Conservation (phyloP, 345 rosid genomes). For the Eucalyptus caleyi region DNA sequence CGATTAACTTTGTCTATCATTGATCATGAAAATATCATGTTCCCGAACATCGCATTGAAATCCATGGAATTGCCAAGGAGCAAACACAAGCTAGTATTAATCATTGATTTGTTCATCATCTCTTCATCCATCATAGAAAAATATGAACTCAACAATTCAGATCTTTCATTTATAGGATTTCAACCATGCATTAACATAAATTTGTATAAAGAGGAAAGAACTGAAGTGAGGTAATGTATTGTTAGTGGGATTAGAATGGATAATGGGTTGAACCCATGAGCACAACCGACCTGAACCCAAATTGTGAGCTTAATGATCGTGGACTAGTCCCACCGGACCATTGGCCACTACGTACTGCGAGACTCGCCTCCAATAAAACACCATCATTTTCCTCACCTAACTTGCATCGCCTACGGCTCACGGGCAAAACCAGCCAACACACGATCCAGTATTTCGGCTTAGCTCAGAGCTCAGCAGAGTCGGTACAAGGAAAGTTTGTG, state of each 20-base stretch:
- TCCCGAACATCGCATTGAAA: background rate
- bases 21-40: background rate
- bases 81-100: background rate
- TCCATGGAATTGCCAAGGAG: background rate
- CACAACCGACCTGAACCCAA: slow-evolving; percentile 35
- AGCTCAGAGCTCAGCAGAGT: background rate
- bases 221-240: background rate
- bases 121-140: background rate
- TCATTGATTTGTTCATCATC: background rate
- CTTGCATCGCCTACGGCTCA: slow-evolving; percentile 12
- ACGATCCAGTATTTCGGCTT: background rate
- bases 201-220: background rate
- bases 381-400: slow-evolving; percentile 2
- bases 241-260: slow-evolving; percentile 11
- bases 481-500: background rate
- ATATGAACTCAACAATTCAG: background rate
- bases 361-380: background rate
- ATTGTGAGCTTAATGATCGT: slow-evolving; percentile 8
- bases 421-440: background rate
- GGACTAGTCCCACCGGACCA: slow-evolving; percentile 67
- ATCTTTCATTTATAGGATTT: background rate
- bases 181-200: background rate
- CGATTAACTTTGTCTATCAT: background rate
- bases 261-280: slow-evolving; percentile 29
- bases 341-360: slow-evolving; percentile 36